These are phyloP conservation scores for Collybiopsis confluens DNA, from an alignment of 768 basidiomycete genomes.

Conservation along the genomic window DNA sequence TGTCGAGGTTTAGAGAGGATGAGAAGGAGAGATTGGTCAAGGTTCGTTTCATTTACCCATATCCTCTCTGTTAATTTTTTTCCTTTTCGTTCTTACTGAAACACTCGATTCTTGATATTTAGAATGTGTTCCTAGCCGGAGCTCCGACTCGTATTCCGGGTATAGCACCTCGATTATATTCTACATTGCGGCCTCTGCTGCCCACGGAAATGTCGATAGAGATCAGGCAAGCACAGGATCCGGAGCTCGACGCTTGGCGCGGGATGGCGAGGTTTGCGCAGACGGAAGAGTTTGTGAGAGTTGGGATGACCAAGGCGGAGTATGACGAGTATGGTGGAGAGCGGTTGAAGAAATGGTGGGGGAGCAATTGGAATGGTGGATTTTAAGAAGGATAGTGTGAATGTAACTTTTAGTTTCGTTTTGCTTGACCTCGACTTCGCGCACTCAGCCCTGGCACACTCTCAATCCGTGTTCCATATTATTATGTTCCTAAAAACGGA, in stretches of 20 bases:
- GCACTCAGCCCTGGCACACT: too few species aligned
- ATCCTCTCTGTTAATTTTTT: not conserved
- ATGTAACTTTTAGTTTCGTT: not conserved
- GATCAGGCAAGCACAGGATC: conserved; percentile 61
- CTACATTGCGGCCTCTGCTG: conserved; percentile 76
- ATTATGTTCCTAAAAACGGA: too few species aligned
- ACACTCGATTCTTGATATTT: not conserved
- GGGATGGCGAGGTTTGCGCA: conserved; percentile 82
- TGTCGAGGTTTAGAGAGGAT: conserved; percentile 62
- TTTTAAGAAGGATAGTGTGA: conserved; percentile 1
- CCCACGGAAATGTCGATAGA: conserved; percentile 76
- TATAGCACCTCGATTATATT: conserved; percentile 61
- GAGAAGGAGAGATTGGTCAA: conserved; percentile 74
- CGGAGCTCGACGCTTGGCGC: conserved; percentile 77
- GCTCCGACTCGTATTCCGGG: conserved; percentile 72
- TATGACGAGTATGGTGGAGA: conserved; percentile 92
- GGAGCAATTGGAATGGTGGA: conserved; percentile 78
- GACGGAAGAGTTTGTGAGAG: conserved; percentile 37
- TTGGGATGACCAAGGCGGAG: conserved; percentile 69
- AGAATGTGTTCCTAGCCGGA: conserved; percentile 93
- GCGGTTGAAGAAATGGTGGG: conserved; percentile 85
- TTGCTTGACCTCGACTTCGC: too few species aligned
- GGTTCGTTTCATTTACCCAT: conserved; percentile 39
- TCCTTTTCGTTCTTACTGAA: not conserved
- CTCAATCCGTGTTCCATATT: too few species aligned